Conservation (phyloP, 129 eudicot species). For the Tagetes patula region DNA sequence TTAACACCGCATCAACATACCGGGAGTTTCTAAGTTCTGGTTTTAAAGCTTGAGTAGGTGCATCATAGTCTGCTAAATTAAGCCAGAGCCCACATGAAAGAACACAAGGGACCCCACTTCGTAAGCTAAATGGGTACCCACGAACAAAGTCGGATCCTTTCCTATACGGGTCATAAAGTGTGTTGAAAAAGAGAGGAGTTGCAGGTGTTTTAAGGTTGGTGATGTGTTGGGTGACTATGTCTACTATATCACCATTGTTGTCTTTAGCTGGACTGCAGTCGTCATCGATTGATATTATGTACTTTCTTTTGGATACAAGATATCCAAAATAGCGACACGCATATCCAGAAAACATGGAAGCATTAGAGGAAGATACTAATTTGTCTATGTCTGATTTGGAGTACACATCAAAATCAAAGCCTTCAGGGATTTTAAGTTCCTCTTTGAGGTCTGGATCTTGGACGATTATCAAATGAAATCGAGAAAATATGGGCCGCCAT, state of each 20-base stretch:
- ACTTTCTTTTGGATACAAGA: slow-evolving; percentile 72
- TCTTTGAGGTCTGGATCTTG: slow-evolving; percentile 85
- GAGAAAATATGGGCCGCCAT: slow-evolving; percentile 84
- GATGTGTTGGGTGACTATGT: slow-evolving; percentile 73
- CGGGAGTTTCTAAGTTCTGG: slow-evolving; percentile 61
- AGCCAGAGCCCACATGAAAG: slow-evolving; percentile 97
- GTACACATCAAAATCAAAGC: slow-evolving; percentile 63
- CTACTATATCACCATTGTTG: slow-evolving; percentile 52
- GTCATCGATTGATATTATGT: slow-evolving; percentile 72
- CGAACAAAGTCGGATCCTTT: slow-evolving; percentile 96
- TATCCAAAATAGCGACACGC: slow-evolving; percentile 96
- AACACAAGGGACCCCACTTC: slow-evolving; percentile 75
- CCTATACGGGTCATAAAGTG: slow-evolving; percentile 85
- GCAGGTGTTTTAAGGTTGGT: slow-evolving; percentile 84
- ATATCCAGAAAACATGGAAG: slow-evolving; percentile 76
- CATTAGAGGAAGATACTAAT: slow-evolving; percentile 47
- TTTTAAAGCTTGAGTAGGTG: slow-evolving; percentile 92
- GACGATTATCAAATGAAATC: slow-evolving; percentile 83
- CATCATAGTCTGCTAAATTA: slow-evolving; percentile 90
- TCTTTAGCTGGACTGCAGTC: slow-evolving; percentile 86
- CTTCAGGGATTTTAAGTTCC: slow-evolving; percentile 63
- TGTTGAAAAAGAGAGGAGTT: slow-evolving; percentile 91
- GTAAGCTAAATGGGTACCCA: slow-evolving; percentile 94
- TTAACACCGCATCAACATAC: slow-evolving; percentile 90
- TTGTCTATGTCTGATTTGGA: slow-evolving; percentile 64